These are phyloP conservation scores for Bolboschoenoplectus hybrid DNA, from an alignment of 202 grass and related monocot species.

Conservation along the genomic window DNA sequence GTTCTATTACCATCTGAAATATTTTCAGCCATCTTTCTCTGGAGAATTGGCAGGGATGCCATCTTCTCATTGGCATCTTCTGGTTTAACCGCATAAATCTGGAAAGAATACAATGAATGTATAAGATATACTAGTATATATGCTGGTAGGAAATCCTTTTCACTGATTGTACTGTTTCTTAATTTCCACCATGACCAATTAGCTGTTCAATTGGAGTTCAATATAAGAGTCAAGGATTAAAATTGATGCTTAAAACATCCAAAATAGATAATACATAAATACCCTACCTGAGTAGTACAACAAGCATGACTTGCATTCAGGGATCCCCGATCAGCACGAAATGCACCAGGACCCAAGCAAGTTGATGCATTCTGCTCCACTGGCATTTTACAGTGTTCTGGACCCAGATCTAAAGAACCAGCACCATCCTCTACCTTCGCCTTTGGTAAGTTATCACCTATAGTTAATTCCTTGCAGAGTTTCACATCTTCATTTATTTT, in stretches of 20 bases:
- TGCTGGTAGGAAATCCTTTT: not conserved
- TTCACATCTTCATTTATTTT: constrained; percentile 68
- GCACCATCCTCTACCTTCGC: constrained; percentile 28
- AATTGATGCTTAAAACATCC: not conserved
- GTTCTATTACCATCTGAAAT: constrained; percentile 6
- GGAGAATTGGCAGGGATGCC: constrained; percentile 5
- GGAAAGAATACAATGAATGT: not conserved
- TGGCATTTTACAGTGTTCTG: constrained; percentile 3
- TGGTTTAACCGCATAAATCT: constrained; percentile 5
- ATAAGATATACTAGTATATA: constrained; percentile 1
- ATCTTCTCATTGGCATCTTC: constrained; percentile 23
- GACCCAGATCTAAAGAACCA: constrained; percentile 23
- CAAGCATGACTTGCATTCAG: constrained; percentile 24
- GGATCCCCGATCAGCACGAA: not conserved
- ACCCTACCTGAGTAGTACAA: constrained; percentile 19
- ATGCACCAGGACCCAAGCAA: not conserved
- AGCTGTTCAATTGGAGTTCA: constrained; percentile 10
- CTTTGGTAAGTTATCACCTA: constrained; percentile 38
- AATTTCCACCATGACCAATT: not conserved
- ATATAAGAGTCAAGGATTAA: not conserved
- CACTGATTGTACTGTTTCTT: not conserved
- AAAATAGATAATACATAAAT: constrained; percentile 10
- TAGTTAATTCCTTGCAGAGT: constrained; percentile 52
- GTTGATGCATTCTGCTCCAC: not conserved
- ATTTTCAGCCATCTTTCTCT: not conserved